Base-by-base conservation (phyloP, 345 rosid species). In the Eucalyptus pauciflora region DNA sequence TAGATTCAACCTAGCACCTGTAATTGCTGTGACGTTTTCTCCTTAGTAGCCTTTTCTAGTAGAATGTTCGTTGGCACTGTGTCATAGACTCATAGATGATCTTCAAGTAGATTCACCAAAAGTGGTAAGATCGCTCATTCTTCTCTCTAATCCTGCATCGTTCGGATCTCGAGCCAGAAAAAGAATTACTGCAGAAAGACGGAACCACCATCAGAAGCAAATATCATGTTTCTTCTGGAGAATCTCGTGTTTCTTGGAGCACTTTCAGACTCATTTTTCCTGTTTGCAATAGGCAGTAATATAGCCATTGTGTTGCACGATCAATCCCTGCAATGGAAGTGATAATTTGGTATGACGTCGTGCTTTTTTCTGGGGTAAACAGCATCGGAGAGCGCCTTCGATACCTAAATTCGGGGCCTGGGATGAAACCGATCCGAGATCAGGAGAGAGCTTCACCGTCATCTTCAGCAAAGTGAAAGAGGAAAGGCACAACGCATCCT, bases 321-420 rank as follows among this genome's bases (percentile, higher is more conserved):
- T 69, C 41, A 5, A 76, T n/a, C 27, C 22, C 18, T 76, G 25
- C 33, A 37, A 51, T 27, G 50, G 56, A 1, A 24, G 56, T 18
- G 56, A 5, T 27, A 37, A 27, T 80, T 22, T 24, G 24, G 24
- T 10, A 51, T 80, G 50, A 13, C 24, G 20, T 14, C 3, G 43
- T 51, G 41, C 76, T 67, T 17, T 17, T n/a, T 29, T 51, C 13
- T 13, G 60, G 89, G 50, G 24, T 11, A 58, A 33, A 86, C 92
- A 93, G 94, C 92, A 92, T 89, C 93, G 89, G 7, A 92, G 91
- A 86, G 50, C 60, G 43, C 88, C 92, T 86, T 92, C 97, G 0
- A 88, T 94, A 85, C 96, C 97, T 2, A 93, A 91, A 89, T 95
- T 95, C 52, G 96, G 96, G 48, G 94, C 93, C 5, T 94, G 97